These are phyloP conservation scores for Metrosideros polymorpha DNA, from an alignment of 441 rosid genomes.

Conservation along the genomic window DNA sequence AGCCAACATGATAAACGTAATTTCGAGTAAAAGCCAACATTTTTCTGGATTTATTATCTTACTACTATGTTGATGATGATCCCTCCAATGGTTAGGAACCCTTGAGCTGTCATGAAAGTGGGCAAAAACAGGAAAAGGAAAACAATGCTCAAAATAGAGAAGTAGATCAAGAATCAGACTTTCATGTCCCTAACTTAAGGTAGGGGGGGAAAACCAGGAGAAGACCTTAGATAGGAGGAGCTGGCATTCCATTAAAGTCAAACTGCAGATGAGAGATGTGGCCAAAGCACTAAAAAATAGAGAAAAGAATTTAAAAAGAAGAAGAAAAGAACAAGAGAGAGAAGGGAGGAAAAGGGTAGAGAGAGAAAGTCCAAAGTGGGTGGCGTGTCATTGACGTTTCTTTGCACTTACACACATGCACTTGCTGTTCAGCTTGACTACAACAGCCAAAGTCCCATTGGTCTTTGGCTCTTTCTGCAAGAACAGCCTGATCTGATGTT, in stretches of 20 bases:
- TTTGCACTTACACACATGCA: slow-evolving; percentile 1
- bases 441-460: not conserved
- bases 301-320: not conserved
- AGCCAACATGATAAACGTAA: not conserved
- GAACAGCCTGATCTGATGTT: not conserved
- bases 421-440: not conserved
- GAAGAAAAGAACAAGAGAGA: not conserved
- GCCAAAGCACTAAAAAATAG: not conserved
- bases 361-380: not conserved
- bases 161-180: not conserved
- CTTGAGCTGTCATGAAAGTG: not conserved
- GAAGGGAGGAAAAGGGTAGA: not conserved
- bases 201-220: not conserved
- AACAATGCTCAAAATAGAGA: not conserved
- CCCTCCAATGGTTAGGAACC: not conserved
- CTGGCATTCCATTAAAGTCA: not conserved
- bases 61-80: not conserved
- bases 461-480: not conserved
- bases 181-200: not conserved
- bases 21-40: not conserved
- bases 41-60: not conserved
- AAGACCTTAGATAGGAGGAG: not conserved
- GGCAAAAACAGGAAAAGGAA: not conserved
- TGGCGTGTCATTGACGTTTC: not conserved
- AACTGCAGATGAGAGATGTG: not conserved